Evolutionary conservation across 805 yeast genomes (phyloP), one percentile per base, ranked within the genome.

Genomic region (Starmerella roubikii): DNA sequence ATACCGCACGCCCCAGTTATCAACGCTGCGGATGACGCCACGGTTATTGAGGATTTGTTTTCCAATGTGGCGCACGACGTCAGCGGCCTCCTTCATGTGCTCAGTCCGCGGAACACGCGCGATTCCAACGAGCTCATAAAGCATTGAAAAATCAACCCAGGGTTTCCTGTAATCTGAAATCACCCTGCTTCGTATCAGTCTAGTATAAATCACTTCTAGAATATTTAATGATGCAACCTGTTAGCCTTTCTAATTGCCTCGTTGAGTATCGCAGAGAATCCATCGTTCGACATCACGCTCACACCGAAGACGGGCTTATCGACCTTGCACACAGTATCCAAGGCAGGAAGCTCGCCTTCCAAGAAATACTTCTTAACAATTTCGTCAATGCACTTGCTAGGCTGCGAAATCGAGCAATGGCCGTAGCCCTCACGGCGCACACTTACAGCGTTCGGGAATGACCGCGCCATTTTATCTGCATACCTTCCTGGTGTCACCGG

Each of bases 21-120:
- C 71, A 33, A 88, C 72, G 44, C 74, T 76, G 56, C 97, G 72
- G 28, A 88, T 76, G n/a, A 88, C 88, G 36, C 98, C 98, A 68
- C 94, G 83, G 60, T 88, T 86, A 44, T 75, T 73, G 42, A 91
- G 70, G 22, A 88, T 72, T 55, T 84, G 66, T 55, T 74, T 78
- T 9, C 97, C 97, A 22, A 86, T 68, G 1, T 93, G 83, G 6
- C 69, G 62, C 18, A 71, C 68, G 25, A 70, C 61, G 56, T 76
- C 79, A 48, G 73, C 74, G 13, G 85, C 84, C 49, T 79, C 88
- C 6, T 64, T 54, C 27, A 67, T 64, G 13, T 67, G 68, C 16
- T 63, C 59, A 34, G 60, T 54, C 21, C 52, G 49, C 45, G 76
- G 75, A 9, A 78, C 77, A 63, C 96, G 82, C 7, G 94, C 85